phyloP scores from a whole-genome alignment of 768 basidiomycete genomes.

The Lentinula aciculospora region DNA sequence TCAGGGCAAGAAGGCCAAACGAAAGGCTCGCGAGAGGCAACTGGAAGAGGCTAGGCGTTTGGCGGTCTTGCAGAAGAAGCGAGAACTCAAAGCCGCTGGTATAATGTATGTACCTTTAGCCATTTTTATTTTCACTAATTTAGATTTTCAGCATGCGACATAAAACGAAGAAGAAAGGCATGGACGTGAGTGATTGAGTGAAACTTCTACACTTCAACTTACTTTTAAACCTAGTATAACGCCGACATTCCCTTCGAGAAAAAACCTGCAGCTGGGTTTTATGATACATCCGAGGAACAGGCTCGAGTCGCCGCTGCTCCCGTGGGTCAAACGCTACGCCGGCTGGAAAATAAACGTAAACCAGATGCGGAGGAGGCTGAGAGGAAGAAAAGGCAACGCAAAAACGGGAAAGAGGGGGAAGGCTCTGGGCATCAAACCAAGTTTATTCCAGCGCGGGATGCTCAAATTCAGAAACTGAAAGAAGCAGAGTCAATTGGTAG shows the following conservation, averaged over 20 bases:
- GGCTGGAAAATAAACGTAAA: slow-evolving; percentile 95
- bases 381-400: slow-evolving; percentile 82
- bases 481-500: slow-evolving; percentile 95
- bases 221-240: slow-evolving; percentile 64
- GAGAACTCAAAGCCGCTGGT: slow-evolving; percentile 96
- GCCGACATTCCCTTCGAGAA: slow-evolving; percentile 99
- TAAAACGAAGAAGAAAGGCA: slow-evolving; percentile 94
- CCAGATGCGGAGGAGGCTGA: slow-evolving; percentile 93
- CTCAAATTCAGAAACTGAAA: slow-evolving; percentile 95
- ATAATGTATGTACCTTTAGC: slow-evolving; percentile 67
- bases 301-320: slow-evolving; percentile 83
- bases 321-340: slow-evolving; percentile 83
- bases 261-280: slow-evolving; percentile 91
- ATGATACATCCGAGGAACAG: slow-evolving; percentile 93
- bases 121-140: slow-evolving; percentile 3
- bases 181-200: slow-evolving; percentile 67
- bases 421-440: slow-evolving; percentile 73
- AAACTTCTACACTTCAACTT: background rate
- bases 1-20: slow-evolving; percentile 98
- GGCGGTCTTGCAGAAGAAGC: slow-evolving; percentile 94
- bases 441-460: slow-evolving; percentile 94
- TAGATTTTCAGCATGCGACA: slow-evolving; percentile 65
- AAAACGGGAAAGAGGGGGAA: slow-evolving; percentile 63
- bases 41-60: slow-evolving; percentile 92
- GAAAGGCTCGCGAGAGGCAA: slow-evolving; percentile 96